These are phyloP conservation scores for Beauveria brongniartii DNA, from an alignment of 2,329 filamentous ascomycete genomes.

Conservation along the genomic window DNA sequence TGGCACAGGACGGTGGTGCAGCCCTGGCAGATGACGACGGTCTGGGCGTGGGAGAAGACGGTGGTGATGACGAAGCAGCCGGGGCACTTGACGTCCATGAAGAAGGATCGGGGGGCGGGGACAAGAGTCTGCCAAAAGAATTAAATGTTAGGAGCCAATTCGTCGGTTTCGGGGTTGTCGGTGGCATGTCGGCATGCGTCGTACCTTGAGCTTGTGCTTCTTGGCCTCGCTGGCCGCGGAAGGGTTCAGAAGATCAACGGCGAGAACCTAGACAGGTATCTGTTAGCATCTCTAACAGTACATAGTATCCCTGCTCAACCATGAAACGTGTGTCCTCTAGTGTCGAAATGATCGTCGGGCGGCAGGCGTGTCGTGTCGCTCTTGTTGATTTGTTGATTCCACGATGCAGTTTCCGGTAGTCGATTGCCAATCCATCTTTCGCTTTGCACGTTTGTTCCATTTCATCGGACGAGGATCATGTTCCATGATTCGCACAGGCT, in stretches of 20 bases:
- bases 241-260: conserved; percentile 99
- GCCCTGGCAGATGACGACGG: conserved; percentile 98
- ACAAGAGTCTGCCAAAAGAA: conserved; percentile 64
- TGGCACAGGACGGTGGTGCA: conserved; percentile 99
- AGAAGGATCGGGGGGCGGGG: conserved; percentile 95
- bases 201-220: conserved; percentile 99
- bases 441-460: not conserved
- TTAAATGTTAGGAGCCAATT: conserved; percentile 15
- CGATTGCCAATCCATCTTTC: not conserved
- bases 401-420: not conserved
- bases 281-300: conserved; percentile 36
- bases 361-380: not conserved
- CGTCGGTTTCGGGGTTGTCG: conserved; percentile 8
- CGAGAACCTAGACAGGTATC: conserved; percentile 73
- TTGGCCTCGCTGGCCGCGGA: conserved; percentile 93
- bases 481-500: conserved; percentile 13
- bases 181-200: conserved; percentile 14
- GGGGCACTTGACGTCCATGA: conserved; percentile 99
- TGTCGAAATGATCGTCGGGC: conserved; percentile 1
- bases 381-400: not conserved
- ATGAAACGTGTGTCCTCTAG: conserved; percentile 7
- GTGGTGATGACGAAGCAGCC: conserved; percentile 99
- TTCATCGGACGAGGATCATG: not conserved
- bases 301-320: not conserved
- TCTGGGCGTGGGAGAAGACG: conserved; percentile 99